Base-by-base conservation (phyloP, 768 basidiomycete species). In the Multifurca ochricompacta region DNA sequence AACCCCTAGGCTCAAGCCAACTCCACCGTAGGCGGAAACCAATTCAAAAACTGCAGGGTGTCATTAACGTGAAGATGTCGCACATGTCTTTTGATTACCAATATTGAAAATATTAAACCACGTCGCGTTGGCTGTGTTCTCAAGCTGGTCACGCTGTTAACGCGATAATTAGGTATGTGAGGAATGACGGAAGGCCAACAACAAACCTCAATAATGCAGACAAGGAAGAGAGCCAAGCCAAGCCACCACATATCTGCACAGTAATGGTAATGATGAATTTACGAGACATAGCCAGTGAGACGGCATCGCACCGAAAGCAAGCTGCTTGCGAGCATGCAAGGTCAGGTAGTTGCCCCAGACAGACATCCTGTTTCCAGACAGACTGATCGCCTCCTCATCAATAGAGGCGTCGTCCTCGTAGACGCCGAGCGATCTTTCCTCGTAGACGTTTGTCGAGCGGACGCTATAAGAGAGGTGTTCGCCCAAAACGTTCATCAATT, bases 181-280 rank as follows among this genome's bases (percentile, higher is more conserved):
- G 16, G 10, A 19, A 16, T 51, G 31, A 25, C 28, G 13, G 21
- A 7, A 18, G 52, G 40, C 8, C 21, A 35, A 6, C 25, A 2
- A 60, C 77, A 55, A 57, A 89, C 91, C 78, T 97, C 96, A 58
- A 96, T 83, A 60, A 97, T 95, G 66, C 94, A 97, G 36, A 97
- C 74, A 2, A 96, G 68, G 70, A 93, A 92, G 11, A 97, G 68
- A 0, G 90, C 91, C 11, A 91, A 67, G 0, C 74, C 87, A 19
- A 98, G 68, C 92, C 92, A 96, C 95, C 94, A 96, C 80, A 97
- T 91, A 69, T 96, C 94, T 92, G 59, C 13, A n/a, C 43, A 37
- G 3, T 11, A 30, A 7, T 53, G 40, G 3, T 11, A 30, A 7
- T 53, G n/a, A 14, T 44, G 37, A 55, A 54, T 50, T 35, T 50